Evolutionary conservation across 192 early-diverging fungal species (phyloP).

Genomic region (Gigaspora rosea): DNA sequence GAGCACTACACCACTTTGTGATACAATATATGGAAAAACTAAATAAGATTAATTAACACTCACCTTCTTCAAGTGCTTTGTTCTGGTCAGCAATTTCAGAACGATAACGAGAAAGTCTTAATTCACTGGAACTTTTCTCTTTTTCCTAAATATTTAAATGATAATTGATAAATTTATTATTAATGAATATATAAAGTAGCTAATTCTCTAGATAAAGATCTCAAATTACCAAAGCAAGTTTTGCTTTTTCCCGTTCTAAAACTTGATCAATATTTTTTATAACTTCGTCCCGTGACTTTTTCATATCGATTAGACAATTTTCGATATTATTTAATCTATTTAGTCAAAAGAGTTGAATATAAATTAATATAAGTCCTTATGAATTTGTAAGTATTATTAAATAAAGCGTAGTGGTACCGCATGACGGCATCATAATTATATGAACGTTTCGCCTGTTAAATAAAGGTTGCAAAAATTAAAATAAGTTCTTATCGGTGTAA

Average conservation of each 20-base stretch:
- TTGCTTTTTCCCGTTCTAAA: constrained; percentile 39
- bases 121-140: constrained; percentile 38
- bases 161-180: not conserved
- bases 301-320: constrained; percentile 46
- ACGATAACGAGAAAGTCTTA: constrained; percentile 41
- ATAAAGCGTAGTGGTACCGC: constrained; percentile 30
- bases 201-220: not conserved
- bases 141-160: constrained; percentile 36
- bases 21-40: not conserved
- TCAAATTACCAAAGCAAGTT: constrained; percentile 18
- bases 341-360: not conserved
- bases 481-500: not conserved
- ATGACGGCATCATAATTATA: constrained; percentile 57
- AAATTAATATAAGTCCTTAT: not conserved
- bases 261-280: constrained; percentile 44
- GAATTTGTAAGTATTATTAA: not conserved
- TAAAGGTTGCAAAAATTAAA: not conserved
- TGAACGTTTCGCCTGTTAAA: constrained; percentile 46
- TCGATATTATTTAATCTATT: constrained; percentile 44
- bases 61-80: constrained; percentile 41
- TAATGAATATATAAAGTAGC: not conserved
- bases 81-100: constrained; percentile 44
- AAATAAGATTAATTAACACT: not conserved
- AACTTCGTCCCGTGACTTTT: constrained; percentile 45
- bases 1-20: not conserved